Evolutionary conservation across 164 flowering plant species (phyloP), one percentile per base, ranked within the genome.

Genomic region (Santalum album): DNA sequence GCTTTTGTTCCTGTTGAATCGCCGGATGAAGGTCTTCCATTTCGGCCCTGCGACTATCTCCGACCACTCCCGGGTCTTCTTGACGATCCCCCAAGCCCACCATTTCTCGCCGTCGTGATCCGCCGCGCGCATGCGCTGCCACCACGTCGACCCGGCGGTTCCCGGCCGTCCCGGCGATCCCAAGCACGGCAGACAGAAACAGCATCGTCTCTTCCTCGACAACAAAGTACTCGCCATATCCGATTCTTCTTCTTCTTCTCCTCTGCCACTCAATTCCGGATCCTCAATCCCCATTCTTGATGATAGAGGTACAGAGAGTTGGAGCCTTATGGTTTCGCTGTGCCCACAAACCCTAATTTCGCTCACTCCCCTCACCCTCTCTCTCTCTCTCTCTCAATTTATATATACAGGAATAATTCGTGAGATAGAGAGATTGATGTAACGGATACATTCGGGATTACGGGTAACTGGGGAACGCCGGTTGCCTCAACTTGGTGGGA

Each of bases 1-100:
- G 50, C 42, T 3, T 19, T 65, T 55, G 39, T 39, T 69, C 60
- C 75, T 61, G 47, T 76, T 80, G 64, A 89, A 79, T 22, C 83
- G 63, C 19, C 96, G 76, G 3, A 86, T 81, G 65, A 89, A 89
- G 0, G 90, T 89, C 74, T 89, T 89, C 97, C 97, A 89, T 43
- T 57, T 72, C 1, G 97, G 95, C 0, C 92, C 95, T 17, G 95
- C 92, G 48, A 74, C 81, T 56, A 86, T 53, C 70, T 90, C 95
- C 54, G 95, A 86, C 88, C 84, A 82, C 62, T 86, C 90, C 1
- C 90, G 74, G 39, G 84, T 29, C 63, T 64, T 76, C 71, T 48
- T 68, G 40, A 80, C 7, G 16, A 73, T 20, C 2, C 81, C 78
- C 1, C 61, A 54, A 10, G 59, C 27, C 79, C 77, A 76, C 76